Conservation (phyloP, 2,329 filamentous ascomycete genomes). For the Coniochaeta prunicola region DNA sequence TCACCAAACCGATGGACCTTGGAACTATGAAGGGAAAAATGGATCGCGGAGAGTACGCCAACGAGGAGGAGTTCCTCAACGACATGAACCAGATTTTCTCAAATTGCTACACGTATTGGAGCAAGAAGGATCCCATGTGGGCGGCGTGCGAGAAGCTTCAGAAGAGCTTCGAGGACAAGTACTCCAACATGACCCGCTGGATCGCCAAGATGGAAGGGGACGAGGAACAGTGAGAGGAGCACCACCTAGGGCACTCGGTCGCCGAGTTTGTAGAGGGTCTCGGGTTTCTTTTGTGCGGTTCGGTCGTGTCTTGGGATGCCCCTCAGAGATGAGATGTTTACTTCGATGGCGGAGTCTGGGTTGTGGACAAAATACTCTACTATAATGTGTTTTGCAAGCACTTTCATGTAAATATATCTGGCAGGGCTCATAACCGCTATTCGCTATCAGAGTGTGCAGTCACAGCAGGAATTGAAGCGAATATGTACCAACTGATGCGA, state of each 20-base stretch:
- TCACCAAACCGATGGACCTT: slow-evolving; percentile 57
- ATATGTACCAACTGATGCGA: too few species aligned
- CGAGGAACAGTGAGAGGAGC: slow-evolving; percentile 18
- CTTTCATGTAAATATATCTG: neutral
- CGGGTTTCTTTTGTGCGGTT: neutral
- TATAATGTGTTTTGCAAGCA: neutral
- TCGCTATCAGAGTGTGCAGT: neutral
- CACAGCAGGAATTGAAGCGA: too few species aligned
- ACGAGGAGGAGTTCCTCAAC: slow-evolving; percentile 44
- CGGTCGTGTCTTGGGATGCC: too few species aligned
- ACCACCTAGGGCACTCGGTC: neutral
- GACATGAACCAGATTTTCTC: slow-evolving; percentile 57
- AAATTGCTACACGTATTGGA: slow-evolving; percentile 61
- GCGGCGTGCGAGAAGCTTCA: slow-evolving; percentile 49
- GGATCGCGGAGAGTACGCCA: slow-evolving; percentile 43
- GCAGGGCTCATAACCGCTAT: neutral
- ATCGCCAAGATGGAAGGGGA: slow-evolving; percentile 44
- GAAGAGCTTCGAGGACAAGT: slow-evolving; percentile 39
- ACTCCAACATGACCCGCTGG: slow-evolving; percentile 51
- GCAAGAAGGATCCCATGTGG: slow-evolving; percentile 46
- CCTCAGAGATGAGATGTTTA: neutral
- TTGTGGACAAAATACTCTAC: neutral
- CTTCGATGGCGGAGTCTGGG: neutral
- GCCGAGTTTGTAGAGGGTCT: neutral
- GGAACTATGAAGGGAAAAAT: slow-evolving; percentile 54